phyloP scores from a whole-genome alignment of 2,329 filamentous ascomycete genomes.

The Periconia digitata region DNA sequence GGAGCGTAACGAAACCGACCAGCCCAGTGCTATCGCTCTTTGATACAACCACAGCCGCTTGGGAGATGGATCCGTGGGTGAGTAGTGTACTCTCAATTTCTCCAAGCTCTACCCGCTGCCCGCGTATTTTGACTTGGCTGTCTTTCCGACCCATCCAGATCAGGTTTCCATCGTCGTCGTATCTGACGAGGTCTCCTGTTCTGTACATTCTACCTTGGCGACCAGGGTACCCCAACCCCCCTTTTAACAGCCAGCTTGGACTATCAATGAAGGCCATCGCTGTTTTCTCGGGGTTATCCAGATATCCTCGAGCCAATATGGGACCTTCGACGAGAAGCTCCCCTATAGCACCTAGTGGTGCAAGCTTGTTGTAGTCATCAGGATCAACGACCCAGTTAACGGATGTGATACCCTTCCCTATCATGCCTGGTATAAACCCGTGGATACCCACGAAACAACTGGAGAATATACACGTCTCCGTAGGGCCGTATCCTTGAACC shows the following conservation, averaged over 20 bases:
- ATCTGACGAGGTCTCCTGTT: slow-evolving; percentile 17
- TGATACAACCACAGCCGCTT: too few relatives aligned
- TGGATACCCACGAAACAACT: background rate
- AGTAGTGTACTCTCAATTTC: slow-evolving; percentile 8
- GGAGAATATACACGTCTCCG: too few relatives aligned
- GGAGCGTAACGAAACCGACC: too few relatives aligned
- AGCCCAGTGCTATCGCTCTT: too few relatives aligned
- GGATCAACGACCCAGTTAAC: slow-evolving; percentile 42
- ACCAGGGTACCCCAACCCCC: background rate
- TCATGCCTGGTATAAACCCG: too few relatives aligned
- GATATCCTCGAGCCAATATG: slow-evolving; percentile 34
- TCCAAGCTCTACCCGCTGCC: slow-evolving; percentile 17
- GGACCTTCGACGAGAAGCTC: slow-evolving; percentile 52
- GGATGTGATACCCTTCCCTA: slow-evolving; percentile 54
- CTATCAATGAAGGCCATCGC: slow-evolving; percentile 52
- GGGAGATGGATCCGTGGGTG: too few relatives aligned
- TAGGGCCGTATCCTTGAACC: too few relatives aligned
- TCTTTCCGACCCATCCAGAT: slow-evolving; percentile 16
- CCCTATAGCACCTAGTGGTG: background rate
- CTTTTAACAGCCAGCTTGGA: slow-evolving; percentile 23
- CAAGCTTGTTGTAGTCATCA: slow-evolving; percentile 11
- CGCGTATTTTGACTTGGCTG: slow-evolving; percentile 17
- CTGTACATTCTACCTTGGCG: slow-evolving; percentile 9
- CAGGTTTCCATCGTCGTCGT: slow-evolving; percentile 12
- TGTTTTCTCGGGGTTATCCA: slow-evolving; percentile 18